Base-by-base conservation (phyloP, 441 rosid genomes). In the Erodium moschatum region DNA sequence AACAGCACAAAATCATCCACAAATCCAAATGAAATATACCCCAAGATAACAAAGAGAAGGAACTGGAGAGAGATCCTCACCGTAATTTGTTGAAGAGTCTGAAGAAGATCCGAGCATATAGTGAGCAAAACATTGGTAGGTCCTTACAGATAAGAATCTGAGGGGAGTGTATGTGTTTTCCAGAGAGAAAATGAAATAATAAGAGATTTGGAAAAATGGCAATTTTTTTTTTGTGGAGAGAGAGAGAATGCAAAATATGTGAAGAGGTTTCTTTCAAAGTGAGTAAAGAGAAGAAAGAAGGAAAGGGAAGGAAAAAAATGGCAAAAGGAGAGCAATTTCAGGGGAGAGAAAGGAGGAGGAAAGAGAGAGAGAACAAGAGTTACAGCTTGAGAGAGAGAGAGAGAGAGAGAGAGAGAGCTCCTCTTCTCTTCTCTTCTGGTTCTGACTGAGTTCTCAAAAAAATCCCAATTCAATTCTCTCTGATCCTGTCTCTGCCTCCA, bases 321-420 rank as follows among this genome's bases (percentile, higher is more conserved):
- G 83, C 82, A 78, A 69, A 46, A 71, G 65, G 38, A 66, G 82
- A 82, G 83, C 10, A 44, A 81, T 71, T 65, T 38, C 70, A 77
- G 88, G 85, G 75, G 86, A 79, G 83, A 80, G 31, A 80, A 67
- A 68, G n/a, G 66, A 69, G 83, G 83, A 76, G 74, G 60, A 52
- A 18, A 52, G 60, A 52, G 58, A 60, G 27, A n/a, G n/a, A n/a
- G n/a, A n/a, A n/a, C n/a, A n/a, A n/a, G 27, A 61, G 33, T 21
- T 19, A 24, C 31, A 61, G 33, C 60, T 52, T 16, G 19, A 50
- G 16, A 38, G 42, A 6, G 8, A n/a, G n/a, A n/a, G n/a, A n/a
- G n/a, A n/a, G n/a, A n/a, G n/a, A n/a, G n/a, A n/a, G n/a, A n/a
- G n/a, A n/a, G n/a, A n/a, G n/a, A n/a, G n/a, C n/a, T n/a, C n/a